Percentiles rank a stretch among this genome's conserved stretches.
phyloP scores from a whole-genome alignment of 2,329 filamentous ascomycete genomes.

The Alternaria gansuensis region DNA sequence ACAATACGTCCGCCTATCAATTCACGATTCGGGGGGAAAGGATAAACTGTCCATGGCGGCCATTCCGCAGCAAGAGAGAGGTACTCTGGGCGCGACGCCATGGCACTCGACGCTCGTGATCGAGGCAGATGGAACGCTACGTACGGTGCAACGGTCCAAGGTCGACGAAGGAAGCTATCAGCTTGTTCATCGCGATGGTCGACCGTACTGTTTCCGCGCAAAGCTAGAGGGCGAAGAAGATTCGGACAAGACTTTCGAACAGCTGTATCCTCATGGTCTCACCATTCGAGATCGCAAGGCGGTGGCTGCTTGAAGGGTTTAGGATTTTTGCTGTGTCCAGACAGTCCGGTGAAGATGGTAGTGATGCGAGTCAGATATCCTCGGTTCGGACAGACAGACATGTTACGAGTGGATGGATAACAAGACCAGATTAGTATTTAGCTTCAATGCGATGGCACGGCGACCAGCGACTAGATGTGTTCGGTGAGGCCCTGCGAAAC shows the following conservation, averaged over 20 bases:
- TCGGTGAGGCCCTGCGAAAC: slow-evolving; percentile 1
- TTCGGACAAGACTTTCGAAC: slow-evolving; percentile 30
- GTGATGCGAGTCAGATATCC: not conserved
- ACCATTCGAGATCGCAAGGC: slow-evolving; percentile 54
- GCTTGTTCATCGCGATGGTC: slow-evolving; percentile 32
- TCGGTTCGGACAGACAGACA: not conserved
- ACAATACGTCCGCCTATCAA: slow-evolving; percentile 42
- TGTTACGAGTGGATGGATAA: slow-evolving; percentile 3
- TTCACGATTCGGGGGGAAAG: slow-evolving; percentile 44
- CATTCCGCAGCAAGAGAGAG: slow-evolving; percentile 34
- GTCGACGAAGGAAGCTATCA: slow-evolving; percentile 34
- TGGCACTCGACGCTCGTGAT: slow-evolving; percentile 39
- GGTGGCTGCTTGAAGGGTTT: slow-evolving; percentile 43
- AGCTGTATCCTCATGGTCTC: slow-evolving; percentile 38
- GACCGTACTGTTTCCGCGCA: slow-evolving; percentile 39
- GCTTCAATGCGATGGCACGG: not conserved
- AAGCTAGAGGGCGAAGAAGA: slow-evolving; percentile 19
- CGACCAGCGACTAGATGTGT: not conserved
- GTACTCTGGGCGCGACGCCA: slow-evolving; percentile 36
- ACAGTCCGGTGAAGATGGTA: not conserved
- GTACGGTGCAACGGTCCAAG: slow-evolving; percentile 30
- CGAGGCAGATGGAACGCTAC: slow-evolving; percentile 33
- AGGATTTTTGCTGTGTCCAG: too few species aligned
- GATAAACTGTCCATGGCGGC: slow-evolving; percentile 44
- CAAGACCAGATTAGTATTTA: not conserved